Evolutionary conservation across 139 green algal genomes (phyloP), one percentile per base, ranked within the genome.

Genomic region (Chlorella sorokiniana): DNA sequence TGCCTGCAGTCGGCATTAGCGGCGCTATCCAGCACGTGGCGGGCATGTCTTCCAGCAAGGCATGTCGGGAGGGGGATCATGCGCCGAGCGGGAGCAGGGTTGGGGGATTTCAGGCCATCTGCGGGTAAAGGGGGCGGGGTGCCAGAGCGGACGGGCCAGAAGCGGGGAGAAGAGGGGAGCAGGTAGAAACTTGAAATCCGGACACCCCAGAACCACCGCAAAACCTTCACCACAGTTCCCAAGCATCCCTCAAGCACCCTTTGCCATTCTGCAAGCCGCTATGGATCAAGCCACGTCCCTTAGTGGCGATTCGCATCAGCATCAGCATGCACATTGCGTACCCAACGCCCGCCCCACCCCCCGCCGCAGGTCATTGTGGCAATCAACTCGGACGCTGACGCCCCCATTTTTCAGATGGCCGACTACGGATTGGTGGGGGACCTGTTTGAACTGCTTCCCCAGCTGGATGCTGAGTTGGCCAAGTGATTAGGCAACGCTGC

Each of bases 11-110:
- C 16, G 96, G 96, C 71, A 98, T 99, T 86, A 96, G 90, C 31
- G 96, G 96, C 1, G 96, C 96, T 33, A 98, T 98, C 67, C 96
- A 99, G 88, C 96, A 99, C 82, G 84, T 98, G 44, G 95, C 96
- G 6, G 92, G 92, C 68, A 95, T 98, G 86, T 96, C 97, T 85
- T 94, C 97, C 85, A 92, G 89, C 77, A 96, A 96, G 61, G 73
- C 69, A 16, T 2, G 29, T 29, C n/a, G 22, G 62, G 33, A 41
- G 31, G 63, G 8, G 63, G 63, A 20, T 10, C 16, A 3, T n/a
- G 4, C 6, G 61, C 3, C n/a, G n/a, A 16, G 14, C 27, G 22
- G 31, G 14, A 5, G 14, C 27, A 18, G 40, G 29, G 54, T 31
- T 4, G 54, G 5, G 14, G 11, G 27, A 25, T 65, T 25, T 65